These are phyloP conservation scores for Picea abies DNA, from an alignment of 83 land plant species.

Conservation along the genomic window DNA sequence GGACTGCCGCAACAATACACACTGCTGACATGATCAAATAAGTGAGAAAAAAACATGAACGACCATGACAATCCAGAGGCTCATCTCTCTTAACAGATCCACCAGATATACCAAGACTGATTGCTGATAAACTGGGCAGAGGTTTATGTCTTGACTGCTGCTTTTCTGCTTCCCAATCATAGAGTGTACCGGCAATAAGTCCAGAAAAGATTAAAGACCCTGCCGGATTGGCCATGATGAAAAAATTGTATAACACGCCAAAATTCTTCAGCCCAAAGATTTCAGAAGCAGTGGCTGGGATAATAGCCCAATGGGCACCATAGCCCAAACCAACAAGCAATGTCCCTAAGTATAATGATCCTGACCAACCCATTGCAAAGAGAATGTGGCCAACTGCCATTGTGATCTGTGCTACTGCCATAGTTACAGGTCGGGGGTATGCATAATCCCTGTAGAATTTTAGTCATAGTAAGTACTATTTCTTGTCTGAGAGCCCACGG, in stretches of 20 bases:
- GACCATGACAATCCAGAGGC: conserved; percentile 23
- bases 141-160: conserved; percentile 2
- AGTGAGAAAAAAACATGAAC: conserved; percentile 32
- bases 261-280: conserved; percentile 38
- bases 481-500: background rate
- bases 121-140: background rate
- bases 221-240: conserved; percentile 31
- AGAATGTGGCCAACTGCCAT: conserved; percentile 36
- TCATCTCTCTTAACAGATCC: background rate
- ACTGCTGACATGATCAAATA: conserved; percentile 43
- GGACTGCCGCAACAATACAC: conserved; percentile 21
- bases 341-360: conserved; percentile 35
- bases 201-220: conserved; percentile 37
- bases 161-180: conserved; percentile 39
- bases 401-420: conserved; percentile 27
- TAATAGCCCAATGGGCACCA: conserved; percentile 41
- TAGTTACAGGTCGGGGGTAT: conserved; percentile 24
- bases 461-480: conserved; percentile 3
- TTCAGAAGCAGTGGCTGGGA: conserved; percentile 36
- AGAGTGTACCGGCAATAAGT: conserved; percentile 28
- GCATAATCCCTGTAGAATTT: conserved; percentile 34
- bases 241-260: conserved; percentile 38
- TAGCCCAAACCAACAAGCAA: conserved; percentile 35
- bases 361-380: conserved; percentile 32
- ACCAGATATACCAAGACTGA: background rate